These are phyloP conservation scores for Xylaria sp. DNA, from an alignment of 2,329 filamentous ascomycete species.

Conservation along the genomic window DNA sequence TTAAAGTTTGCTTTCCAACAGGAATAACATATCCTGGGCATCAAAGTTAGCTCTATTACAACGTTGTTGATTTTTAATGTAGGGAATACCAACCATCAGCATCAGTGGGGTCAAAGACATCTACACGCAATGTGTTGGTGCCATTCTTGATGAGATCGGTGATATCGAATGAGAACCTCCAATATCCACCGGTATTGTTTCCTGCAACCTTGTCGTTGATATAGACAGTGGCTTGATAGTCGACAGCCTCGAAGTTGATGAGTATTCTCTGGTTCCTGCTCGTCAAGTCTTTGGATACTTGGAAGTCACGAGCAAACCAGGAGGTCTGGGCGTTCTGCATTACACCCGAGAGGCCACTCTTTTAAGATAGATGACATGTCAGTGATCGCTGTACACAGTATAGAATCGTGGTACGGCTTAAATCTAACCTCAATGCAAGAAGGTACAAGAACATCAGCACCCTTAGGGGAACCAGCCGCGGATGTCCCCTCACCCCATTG, in stretches of 20 bases:
- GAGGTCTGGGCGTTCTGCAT: slow-evolving; percentile 56
- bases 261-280: slow-evolving; percentile 54
- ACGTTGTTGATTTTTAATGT: background rate
- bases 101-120: slow-evolving; percentile 75
- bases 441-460: slow-evolving; percentile 37
- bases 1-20: slow-evolving; percentile 70
- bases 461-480: slow-evolving; percentile 10
- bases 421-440: slow-evolving; percentile 38
- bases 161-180: slow-evolving; percentile 68
- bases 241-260: slow-evolving; percentile 68
- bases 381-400: slow-evolving; percentile 53
- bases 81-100: slow-evolving; percentile 35
- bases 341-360: slow-evolving; percentile 60
- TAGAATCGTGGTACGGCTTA: slow-evolving; percentile 34
- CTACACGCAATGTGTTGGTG: slow-evolving; percentile 69
- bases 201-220: slow-evolving; percentile 64
- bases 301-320: slow-evolving; percentile 63
- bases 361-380: slow-evolving; percentile 51
- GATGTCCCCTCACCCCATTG: slow-evolving; percentile 55
- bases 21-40: slow-evolving; percentile 63
- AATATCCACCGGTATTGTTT: slow-evolving; percentile 69
- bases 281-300: slow-evolving; percentile 57
- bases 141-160: slow-evolving; percentile 58
- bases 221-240: slow-evolving; percentile 67
- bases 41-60: slow-evolving; percentile 1